Percentiles rank a stretch among this genome's conserved stretches.
phyloP scores from a whole-genome alignment of 805 yeast genomes.

The Yamadazyma kitorensis region DNA sequence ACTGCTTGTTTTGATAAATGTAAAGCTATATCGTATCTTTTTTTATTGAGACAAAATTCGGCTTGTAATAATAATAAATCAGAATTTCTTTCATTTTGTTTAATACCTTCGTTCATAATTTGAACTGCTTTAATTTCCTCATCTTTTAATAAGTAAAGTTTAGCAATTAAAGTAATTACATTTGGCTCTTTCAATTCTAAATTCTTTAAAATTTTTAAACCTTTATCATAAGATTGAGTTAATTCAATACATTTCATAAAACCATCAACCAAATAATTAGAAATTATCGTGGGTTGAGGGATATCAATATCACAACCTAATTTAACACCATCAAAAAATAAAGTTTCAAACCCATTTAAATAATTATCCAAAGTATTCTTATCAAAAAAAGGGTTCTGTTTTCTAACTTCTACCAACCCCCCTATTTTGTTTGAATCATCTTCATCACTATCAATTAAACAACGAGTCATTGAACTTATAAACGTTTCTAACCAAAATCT shows the following conservation, averaged over 20 bases:
- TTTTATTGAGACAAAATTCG: constrained; percentile 52
- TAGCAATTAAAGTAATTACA: constrained; percentile 57
- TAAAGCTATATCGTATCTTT: constrained; percentile 54
- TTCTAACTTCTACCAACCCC: constrained; percentile 79
- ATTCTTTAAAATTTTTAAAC: constrained; percentile 54
- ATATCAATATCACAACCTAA: constrained; percentile 65
- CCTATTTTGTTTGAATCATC: constrained; percentile 54
- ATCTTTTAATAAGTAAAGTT: constrained; percentile 49
- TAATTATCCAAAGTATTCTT: constrained; percentile 43
- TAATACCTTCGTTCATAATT: constrained; percentile 49
- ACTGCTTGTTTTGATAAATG: constrained; percentile 62
- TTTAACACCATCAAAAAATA: constrained; percentile 64
- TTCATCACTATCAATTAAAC: constrained; percentile 67
- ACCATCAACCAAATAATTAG: constrained; percentile 74
- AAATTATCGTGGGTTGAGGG: constrained; percentile 61
- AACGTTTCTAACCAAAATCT: constrained; percentile 50
- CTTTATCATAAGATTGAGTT: constrained; percentile 63
- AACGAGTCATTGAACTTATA: constrained; percentile 69
- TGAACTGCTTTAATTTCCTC: constrained; percentile 60
- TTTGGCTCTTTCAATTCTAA: constrained; percentile 51
- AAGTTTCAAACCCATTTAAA: constrained; percentile 59
- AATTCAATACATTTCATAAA: constrained; percentile 61
- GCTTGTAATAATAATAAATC: constrained; percentile 56
- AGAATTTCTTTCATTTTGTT: constrained; percentile 51
- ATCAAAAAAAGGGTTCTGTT: constrained; percentile 68